These are phyloP conservation scores for Podaxis sp. DNA, from an alignment of 768 basidiomycete genomes.

Conservation along the genomic window DNA sequence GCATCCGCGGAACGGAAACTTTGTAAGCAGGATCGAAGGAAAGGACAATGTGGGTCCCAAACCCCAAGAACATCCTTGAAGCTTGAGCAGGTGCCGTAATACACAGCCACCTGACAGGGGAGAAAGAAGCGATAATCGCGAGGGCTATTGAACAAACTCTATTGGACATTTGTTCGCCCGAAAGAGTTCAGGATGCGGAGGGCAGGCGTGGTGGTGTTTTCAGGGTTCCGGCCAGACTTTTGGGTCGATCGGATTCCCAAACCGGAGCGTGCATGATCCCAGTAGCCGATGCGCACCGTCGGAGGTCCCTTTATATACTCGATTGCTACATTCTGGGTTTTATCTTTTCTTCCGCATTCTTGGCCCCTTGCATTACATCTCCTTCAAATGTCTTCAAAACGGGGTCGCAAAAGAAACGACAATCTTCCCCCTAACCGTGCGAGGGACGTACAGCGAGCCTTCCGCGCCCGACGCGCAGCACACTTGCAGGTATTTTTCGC, in stretches of 20 bases:
- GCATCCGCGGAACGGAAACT: not conserved
- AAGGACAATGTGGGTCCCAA: not conserved
- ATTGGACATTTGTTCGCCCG: constrained; percentile 2
- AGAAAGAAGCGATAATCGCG: constrained; percentile 7
- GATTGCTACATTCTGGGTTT: constrained; percentile 19
- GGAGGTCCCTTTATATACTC: constrained; percentile 44
- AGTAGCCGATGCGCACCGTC: constrained; percentile 32
- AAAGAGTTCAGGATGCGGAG: constrained; percentile 2
- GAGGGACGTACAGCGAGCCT: constrained; percentile 86
- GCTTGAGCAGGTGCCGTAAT: constrained; percentile 6
- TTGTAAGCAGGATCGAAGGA: not conserved
- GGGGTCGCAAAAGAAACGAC: constrained; percentile 83
- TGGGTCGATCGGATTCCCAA: constrained; percentile 25
- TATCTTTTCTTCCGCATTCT: constrained; percentile 26
- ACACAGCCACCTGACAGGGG: constrained; percentile 12
- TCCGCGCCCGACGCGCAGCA: constrained; percentile 84
- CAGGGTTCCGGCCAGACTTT: constrained; percentile 11
- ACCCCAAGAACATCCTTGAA: not conserved
- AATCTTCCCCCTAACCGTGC: constrained; percentile 80
- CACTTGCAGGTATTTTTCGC: constrained; percentile 68
- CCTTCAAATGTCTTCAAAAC: constrained; percentile 75
- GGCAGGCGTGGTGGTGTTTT: constrained; percentile 11
- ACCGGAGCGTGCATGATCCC: constrained; percentile 24
- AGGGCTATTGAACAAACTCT: constrained; percentile 2
- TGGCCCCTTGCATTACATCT: constrained; percentile 25